These are phyloP conservation scores for Stylosanthes scabra DNA, from an alignment of 331 rosid species.

Conservation along the genomic window DNA sequence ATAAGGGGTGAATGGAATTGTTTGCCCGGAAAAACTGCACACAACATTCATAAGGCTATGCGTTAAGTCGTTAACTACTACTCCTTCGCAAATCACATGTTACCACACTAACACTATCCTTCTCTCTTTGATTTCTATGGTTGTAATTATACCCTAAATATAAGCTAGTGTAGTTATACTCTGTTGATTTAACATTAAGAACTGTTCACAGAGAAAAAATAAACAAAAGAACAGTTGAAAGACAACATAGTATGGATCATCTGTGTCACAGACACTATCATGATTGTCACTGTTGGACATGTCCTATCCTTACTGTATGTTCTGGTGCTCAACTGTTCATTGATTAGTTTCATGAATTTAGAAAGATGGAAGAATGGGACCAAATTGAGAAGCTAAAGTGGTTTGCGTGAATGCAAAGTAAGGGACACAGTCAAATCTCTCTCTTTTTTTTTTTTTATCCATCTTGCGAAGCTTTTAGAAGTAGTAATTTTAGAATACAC, in stretches of 20 bases:
- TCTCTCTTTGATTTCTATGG: background rate
- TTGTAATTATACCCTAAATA: background rate
- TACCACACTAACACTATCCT: too few relatives aligned
- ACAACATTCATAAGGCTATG: constrained; percentile 1
- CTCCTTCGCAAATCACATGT: too few relatives aligned
- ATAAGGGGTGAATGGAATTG: constrained; percentile 75
- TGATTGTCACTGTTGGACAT: constrained; percentile 6
- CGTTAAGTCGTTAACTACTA: too few relatives aligned
- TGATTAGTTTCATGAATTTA: background rate
- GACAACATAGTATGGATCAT: background rate
- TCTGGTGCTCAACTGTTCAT: constrained; percentile 19
- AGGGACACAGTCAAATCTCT: background rate
- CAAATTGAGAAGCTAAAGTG: background rate
- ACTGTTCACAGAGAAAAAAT: background rate
- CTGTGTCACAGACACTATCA: background rate
- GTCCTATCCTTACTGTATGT: constrained; percentile 20
- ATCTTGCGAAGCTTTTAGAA: constrained; percentile 8
- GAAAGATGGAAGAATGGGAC: background rate
- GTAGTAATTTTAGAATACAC: background rate
- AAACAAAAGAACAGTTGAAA: background rate
- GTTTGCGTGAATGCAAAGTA: constrained; percentile 9
- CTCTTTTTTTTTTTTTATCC: background rate
- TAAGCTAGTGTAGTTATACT: background rate
- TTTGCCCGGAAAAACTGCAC: constrained; percentile 82
- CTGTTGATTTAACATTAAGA: constrained; percentile 12